Evolutionary conservation across 2,329 filamentous ascomycete genomes (phyloP).

Genomic region (Venturia carpophila): DNA sequence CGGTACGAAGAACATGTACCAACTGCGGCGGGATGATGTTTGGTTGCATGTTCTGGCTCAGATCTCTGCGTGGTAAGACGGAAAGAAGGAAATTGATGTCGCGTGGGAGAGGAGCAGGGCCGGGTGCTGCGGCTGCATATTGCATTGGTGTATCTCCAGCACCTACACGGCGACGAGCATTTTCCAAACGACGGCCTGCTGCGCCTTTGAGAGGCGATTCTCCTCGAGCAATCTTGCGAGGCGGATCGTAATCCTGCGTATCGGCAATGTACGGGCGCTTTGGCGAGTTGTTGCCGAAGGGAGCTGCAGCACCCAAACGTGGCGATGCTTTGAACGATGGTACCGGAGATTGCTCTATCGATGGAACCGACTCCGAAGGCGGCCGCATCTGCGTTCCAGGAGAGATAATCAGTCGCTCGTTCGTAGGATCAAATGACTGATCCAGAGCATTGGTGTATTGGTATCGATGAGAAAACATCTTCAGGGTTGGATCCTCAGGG

Average conservation of each 20-base stretch:
- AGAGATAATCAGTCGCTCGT: slow-evolving; percentile 75
- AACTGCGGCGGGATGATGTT: slow-evolving; percentile 4
- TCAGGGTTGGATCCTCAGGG: slow-evolving; percentile 72
- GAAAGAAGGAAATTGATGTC: slow-evolving; percentile 50
- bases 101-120: slow-evolving; percentile 62
- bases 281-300: slow-evolving; percentile 32
- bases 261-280: slow-evolving; percentile 48
- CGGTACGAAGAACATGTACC: slow-evolving; percentile 7
- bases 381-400: slow-evolving; percentile 55
- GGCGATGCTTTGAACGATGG: slow-evolving; percentile 17
- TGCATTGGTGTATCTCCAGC: slow-evolving; percentile 26
- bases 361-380: slow-evolving; percentile 42
- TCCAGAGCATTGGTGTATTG: slow-evolving; percentile 36
- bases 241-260: slow-evolving; percentile 56
- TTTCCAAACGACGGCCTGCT: slow-evolving; percentile 75
- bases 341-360: slow-evolving; percentile 13
- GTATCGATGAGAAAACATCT: slow-evolving; percentile 70
- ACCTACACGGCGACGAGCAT: slow-evolving; percentile 46
- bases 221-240: slow-evolving; percentile 80
- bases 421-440: slow-evolving; percentile 71
- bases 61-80: slow-evolving; percentile 64
- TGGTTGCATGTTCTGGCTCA: slow-evolving; percentile 36
- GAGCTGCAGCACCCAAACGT: slow-evolving; percentile 23
- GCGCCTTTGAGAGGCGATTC: slow-evolving; percentile 89
- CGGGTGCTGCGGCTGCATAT: slow-evolving; percentile 25